Percentiles rank a stretch among this genome's conserved stretches.
Conservation (phyloP, 208 protist genomes). For the Leishmania tarentolae region DNA sequence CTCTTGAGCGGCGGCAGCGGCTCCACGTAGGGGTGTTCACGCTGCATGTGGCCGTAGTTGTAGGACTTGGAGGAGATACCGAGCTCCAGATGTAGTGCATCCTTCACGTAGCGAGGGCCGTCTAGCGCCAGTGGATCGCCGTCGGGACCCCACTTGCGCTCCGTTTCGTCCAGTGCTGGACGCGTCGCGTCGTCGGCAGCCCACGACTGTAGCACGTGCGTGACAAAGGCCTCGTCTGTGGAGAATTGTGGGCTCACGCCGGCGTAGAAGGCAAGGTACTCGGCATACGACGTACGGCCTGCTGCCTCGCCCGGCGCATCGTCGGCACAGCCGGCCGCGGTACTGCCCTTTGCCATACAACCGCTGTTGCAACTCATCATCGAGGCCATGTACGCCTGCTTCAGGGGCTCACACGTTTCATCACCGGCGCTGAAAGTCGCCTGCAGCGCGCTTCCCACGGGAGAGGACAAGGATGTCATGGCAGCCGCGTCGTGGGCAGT, state of each 20-base stretch:
- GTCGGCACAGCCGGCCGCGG: background rate
- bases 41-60: conserved; percentile 82
- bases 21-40: conserved; percentile 61
- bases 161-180: conserved; percentile 69
- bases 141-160: conserved; percentile 65
- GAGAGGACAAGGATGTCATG: background rate
- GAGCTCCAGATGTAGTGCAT: conserved; percentile 60
- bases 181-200: conserved; percentile 51
- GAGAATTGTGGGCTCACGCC: conserved; percentile 55
- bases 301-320: background rate
- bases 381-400: conserved; percentile 21
- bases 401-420: conserved; percentile 7
- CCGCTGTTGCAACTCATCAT: conserved; percentile 1
- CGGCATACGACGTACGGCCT: conserved; percentile 43
- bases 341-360: background rate
- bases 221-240: conserved; percentile 76
- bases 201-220: conserved; percentile 71
- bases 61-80: conserved; percentile 67
- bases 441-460: conserved; percentile 7
- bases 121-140: conserved; percentile 69
- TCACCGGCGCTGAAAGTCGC: conserved; percentile 21
- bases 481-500: background rate
- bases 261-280: conserved; percentile 82
- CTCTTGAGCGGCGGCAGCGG: conserved; percentile 75
- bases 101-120: conserved; percentile 59